Base-by-base conservation (phyloP, 768 basidiomycete species). In the Kwoniella newhampshirensis region DNA sequence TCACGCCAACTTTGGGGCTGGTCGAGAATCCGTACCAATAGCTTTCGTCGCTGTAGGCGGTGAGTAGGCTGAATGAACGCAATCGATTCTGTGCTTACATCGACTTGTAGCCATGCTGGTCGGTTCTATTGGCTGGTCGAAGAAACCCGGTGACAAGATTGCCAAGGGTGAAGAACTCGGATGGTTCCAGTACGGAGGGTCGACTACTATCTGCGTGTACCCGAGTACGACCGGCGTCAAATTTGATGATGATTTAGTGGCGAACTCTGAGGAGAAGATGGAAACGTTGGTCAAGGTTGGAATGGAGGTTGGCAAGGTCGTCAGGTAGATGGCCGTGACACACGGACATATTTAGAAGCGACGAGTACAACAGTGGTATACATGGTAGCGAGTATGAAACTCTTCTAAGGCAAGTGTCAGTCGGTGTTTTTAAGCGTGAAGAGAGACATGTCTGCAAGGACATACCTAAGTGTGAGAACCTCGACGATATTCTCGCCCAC, bases 1-100 rank as follows among this genome's bases (percentile, higher is more conserved):
- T 5, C 49, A 68, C 45, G 64, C 71, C 11, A 63, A 72, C 48
- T 51, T 73, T 35, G 63, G 64, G 0, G 59, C 59, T 17, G 73
- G 74, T 21, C 41, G 35, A 40, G 57, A 73, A 57, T 9, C 28
- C 12, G 56, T 79, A 17, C 80, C 80, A 12, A 77, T 89, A 15
- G 88, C 83, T 0, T 84, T 86, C 61, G 83, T 89, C 9, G 86
- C 88, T 8, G 81, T 91, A 56, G 89, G 89, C 2, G 89, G 74
- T 73, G 26, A 60, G 74, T 65, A 20, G 8, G 41, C 6, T 27
- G 6, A 28, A 8, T 42, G 28, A 44, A 12, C 5, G 1, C 27
- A 26, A 1, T 12, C 50, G 27, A 23, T 4, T n/a, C 20, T 51
- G 40, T 43, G 3, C 13, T 1, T 35, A 26, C 13, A 45, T 30